Evolutionary conservation across 164 flowering plant species (phyloP), one percentile per base, ranked within the genome.

Genomic region (Litsea cubeba): DNA sequence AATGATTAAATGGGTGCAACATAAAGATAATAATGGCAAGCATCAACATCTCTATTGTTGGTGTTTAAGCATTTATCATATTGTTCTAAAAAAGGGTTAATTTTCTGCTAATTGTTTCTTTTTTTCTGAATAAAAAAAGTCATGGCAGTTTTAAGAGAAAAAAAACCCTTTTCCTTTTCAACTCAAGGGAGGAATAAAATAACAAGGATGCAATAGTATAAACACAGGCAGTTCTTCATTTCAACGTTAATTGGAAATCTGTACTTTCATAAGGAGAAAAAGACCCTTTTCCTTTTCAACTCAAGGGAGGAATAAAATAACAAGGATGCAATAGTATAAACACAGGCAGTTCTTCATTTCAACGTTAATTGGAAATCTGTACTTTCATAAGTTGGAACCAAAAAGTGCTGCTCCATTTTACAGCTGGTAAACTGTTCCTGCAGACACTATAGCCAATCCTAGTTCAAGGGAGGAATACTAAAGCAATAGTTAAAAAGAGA

Each of bases 371-470:
- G 54, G 62, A 32, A 17, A 74, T n/a, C 35, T 58, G 11, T 35
- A 74, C 24, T 71, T 35, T 24, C 72, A 68, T 23, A 66, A 68
- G 62, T 40, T 50, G 22, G 72, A 63, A 58, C 22, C 28, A 49
- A 49, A 30, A 12, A 12, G 46, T 40, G 32, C 35, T 54, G 71
- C 68, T 23, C 66, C 66, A 68, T 74, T 60, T 60, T 69, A 68
- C 76, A 74, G 23, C 72, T 26, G 57, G 46, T 32, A 51, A 30
- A 74, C 65, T 28, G 68, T 32, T 3, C 46, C 50, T 66, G 69
- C 49, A 1, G 46, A 10, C 50, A 12, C 35, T 28, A 18, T 2
- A 23, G 24, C 65, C n/a, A 74, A 66, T 11, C 68, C 72, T 35
- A 74, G 26, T 58, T 74, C 46, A 74, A 23, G 50, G 65, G n/a